Base-by-base conservation (phyloP, 352 stramenopile genomes). In the Phytophthora syringae region DNA sequence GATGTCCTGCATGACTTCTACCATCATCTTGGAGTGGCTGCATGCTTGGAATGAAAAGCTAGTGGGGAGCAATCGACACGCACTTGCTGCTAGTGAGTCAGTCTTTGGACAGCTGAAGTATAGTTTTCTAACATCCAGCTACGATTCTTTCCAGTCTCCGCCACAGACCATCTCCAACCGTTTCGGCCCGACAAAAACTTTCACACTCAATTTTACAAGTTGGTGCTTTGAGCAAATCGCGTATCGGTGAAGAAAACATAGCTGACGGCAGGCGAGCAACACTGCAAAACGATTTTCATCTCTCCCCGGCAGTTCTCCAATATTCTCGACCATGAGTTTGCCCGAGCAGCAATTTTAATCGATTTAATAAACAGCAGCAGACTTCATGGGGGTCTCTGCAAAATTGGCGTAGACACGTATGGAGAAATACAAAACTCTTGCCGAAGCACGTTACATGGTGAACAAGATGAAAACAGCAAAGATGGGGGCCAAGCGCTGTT, bases 161-260 rank as follows among this genome's bases (percentile, higher is more conserved):
- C 64, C 10, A 42, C 36, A 2, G 37, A 42, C 1, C 44, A 50
- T 15, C 22, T 67, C n/a, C 51, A 64, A 34, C 67, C 67, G 16
- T 50, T 28, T 50, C 13, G 66, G 66, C n/a, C 40, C 70, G 20
- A 54, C 45, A 10, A 56, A 51, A 20, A 37, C n/a, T 70, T 74
- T 52, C 59, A 70, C 12, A 45, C 54, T 13, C 40, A 50, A 12
- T 72, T 56, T 25, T 58, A 52, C 5, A 59, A 44, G 5, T 44
- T 57, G 16, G 59, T 5, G 39, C 52, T 3, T 37, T 52, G 7
- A 49, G 61, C 15, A 52, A 51, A 27, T 27, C 69, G 11, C 24
- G 58, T 15, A 44, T 11, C 18, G 49, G 18, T 15, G 20, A 37
- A 13, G 30, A 32, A 12, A 20, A 39, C 24, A 12, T 34, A 16